These are phyloP conservation scores for Trichoderma sp. DNA, from an alignment of 2,329 filamentous ascomycete genomes.

Conservation along the genomic window DNA sequence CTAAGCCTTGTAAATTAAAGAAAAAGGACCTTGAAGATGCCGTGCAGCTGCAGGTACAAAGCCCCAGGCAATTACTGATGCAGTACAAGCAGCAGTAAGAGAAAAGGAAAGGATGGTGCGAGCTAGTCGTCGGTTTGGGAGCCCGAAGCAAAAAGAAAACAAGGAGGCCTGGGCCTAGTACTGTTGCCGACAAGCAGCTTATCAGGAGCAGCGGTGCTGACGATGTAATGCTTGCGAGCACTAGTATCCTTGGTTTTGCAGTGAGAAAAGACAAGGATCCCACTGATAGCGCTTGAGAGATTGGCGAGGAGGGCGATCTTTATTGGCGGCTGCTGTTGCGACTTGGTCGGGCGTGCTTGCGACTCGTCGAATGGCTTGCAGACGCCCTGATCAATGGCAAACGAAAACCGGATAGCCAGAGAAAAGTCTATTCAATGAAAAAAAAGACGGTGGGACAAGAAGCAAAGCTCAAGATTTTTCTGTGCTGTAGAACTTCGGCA, in stretches of 20 bases:
- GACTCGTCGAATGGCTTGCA: background rate
- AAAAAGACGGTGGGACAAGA: conserved; percentile 13
- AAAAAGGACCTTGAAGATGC: background rate
- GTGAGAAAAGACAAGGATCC: background rate
- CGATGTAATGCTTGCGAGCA: conserved; percentile 4
- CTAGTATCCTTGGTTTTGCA: background rate
- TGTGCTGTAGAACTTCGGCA: background rate
- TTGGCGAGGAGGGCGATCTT: conserved; percentile 22
- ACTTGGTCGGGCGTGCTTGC: conserved; percentile 4
- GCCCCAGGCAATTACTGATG: background rate
- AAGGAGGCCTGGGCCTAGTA: conserved; percentile 14
- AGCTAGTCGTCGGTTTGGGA: conserved; percentile 5
- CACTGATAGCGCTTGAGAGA: conserved; percentile 18
- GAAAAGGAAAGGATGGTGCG: background rate
- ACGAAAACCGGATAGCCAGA: background rate
- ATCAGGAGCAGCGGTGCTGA: conserved; percentile 12
- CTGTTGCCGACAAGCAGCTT: conserved; percentile 2
- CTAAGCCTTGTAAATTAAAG: background rate
- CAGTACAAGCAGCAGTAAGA: background rate
- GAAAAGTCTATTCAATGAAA: background rate
- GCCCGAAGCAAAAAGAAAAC: background rate
- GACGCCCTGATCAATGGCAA: background rate
- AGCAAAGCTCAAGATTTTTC: background rate
- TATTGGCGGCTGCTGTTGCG: conserved; percentile 13
- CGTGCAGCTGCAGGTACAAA: background rate